Conservation (phyloP, 169 alveolate genomes). For the Plasmodium knowlesi region DNA sequence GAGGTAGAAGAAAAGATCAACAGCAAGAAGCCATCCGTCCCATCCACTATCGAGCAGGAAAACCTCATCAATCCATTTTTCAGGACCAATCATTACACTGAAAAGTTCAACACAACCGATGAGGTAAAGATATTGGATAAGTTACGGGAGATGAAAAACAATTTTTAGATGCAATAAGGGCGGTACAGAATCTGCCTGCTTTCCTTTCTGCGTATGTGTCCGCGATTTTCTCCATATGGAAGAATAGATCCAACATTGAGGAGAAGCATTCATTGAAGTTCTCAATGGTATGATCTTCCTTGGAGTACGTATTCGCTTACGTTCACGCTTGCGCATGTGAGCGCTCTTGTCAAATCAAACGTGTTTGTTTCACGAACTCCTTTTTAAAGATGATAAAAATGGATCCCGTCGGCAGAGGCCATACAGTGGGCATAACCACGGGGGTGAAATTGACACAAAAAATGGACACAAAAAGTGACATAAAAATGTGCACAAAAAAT, state of each 20-base stretch:
- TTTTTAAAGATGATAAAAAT: neutral
- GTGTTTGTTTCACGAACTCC: neutral
- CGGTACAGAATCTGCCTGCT: neutral
- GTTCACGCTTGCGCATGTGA: too few relatives aligned
- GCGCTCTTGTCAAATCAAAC: neutral
- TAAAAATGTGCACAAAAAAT: neutral
- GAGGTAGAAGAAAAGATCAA: conserved; percentile 52
- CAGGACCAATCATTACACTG: conserved; percentile 45
- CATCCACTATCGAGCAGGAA: conserved; percentile 77
- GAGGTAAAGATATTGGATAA: conserved; percentile 69
- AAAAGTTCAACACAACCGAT: conserved; percentile 47
- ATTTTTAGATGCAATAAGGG: neutral
- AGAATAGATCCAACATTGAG: neutral
- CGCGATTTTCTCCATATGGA: neutral
- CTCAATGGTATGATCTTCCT: neutral
- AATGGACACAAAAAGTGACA: neutral
- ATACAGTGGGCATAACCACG: neutral
- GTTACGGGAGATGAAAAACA: conserved; percentile 76
- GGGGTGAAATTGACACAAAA: neutral
- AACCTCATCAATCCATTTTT: conserved; percentile 76
- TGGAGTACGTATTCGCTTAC: neutral
- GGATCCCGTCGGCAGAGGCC: neutral
- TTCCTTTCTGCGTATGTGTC: neutral
- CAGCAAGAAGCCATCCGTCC: conserved; percentile 71
- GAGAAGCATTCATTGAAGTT: neutral